A percentile compares a stretch with the other conserved stretches of the same genome.
Conservation (phyloP, 345 rosid species). For the Arabidopsis thaliana region TAIR10.1 NC_003076.8:21349001-21349500, state of each 20-base stretch:
- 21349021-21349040: no score
- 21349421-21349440: not conserved
- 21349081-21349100: not conserved
- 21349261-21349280: not conserved
- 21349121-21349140: not conserved
- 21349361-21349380: not conserved
- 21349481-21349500: not conserved
- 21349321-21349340: not conserved
- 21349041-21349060: not conserved
- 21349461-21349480: not conserved
- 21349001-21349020: not conserved
- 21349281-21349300: slow-evolving; percentile 20
- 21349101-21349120: not conserved
- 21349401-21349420: not conserved
- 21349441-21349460: not conserved
- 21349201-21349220: not conserved
- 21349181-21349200: not conserved
- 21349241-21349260: not conserved
- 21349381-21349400: not conserved
- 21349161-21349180: not conserved
- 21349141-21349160: not conserved
- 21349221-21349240: not conserved
- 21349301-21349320: not conserved
- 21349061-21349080: slow-evolving; percentile 8
- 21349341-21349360: not conserved